Base-by-base conservation (phyloP, 345 rosid genomes). In the Citrus sp. region DNA sequence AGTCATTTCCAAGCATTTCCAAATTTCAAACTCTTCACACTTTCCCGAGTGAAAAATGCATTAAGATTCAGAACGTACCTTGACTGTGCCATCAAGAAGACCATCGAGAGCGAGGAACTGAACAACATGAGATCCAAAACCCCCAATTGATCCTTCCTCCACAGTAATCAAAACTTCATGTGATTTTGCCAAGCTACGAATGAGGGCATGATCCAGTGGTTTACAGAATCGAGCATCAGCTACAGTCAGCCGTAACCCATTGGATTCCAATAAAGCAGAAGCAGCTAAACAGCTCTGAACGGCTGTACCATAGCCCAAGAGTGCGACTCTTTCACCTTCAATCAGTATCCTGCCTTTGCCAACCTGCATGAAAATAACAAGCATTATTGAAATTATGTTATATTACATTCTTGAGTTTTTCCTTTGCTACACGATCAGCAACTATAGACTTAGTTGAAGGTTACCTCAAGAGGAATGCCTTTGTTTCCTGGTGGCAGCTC, bases 131-230 rank as follows among this genome's bases (percentile, higher is more conserved):
- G 98, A 96, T 67, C 99, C 97, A 38, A 95, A 95, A 49, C 99
- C 99, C 30, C 99, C 99, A 18, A 92, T 89, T 1, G 99, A 95
- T 70, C 99, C 99, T 89, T 96, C 98, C 84, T 96, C 99, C 1
- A 96, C 95, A 0, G 99, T 96, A 37, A 96, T 90, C 71, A 96
- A 74, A 1, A 90, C 85, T 75, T 96, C 97, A 3, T 96, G 98
- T 6, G 97, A 87, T 76, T 88, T 96, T 56, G 97, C 93, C 16
- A 96, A 92, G 62, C 91, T 85, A 19, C 97, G 90, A n/a, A 96
- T 91, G 19, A 93, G 93, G 49, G 85, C 79, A 60, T 79, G 88
- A 85, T 96, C 99, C 58, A 96, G 73, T 16, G 99, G 99, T 72
- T 93, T 96, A 84, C 98, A 94, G 80, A 93, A 96, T 35, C 99